phyloP scores from a whole-genome alignment of 768 basidiomycete species.

The Tricholoma bakamatsutake region DNA sequence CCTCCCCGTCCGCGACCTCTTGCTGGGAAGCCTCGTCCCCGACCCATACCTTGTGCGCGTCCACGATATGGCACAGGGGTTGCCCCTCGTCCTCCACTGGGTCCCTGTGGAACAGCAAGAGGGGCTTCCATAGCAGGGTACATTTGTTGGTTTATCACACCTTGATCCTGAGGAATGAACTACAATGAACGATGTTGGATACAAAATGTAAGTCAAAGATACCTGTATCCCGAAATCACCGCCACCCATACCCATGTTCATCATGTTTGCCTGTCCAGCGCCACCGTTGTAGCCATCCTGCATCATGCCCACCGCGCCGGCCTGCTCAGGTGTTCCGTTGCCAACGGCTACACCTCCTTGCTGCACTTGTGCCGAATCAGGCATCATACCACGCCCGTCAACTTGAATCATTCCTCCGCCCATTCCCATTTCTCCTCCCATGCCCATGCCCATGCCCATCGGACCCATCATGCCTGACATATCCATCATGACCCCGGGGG shows the following conservation, averaged over 20 bases:
- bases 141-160: constrained; percentile 59
- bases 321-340: constrained; percentile 37
- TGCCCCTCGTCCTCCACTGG: constrained; percentile 34
- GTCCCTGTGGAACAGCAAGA: constrained; percentile 40
- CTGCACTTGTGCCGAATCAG: constrained; percentile 31
- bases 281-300: constrained; percentile 39
- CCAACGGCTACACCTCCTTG: constrained; percentile 30
- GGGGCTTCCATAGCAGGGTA: constrained; percentile 58
- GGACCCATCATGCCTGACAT: constrained; percentile 63
- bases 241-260: constrained; percentile 64
- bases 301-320: constrained; percentile 38
- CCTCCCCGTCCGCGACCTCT: constrained; percentile 40
- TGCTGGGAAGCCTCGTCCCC: constrained; percentile 35
- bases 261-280: constrained; percentile 47
- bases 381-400: constrained; percentile 29
- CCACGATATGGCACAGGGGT: constrained; percentile 25
- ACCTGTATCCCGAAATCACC: constrained; percentile 73
- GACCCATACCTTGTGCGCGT: constrained; percentile 31
- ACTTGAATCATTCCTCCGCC: constrained; percentile 51
- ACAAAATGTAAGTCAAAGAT: constrained; percentile 3
- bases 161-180: constrained; percentile 45
- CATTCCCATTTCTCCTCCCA: constrained; percentile 60
- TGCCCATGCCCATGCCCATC: constrained; percentile 54
- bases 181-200: not conserved
- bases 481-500: constrained; percentile 72